A percentile compares a stretch with the other conserved stretches of the same genome.
Conservation (phyloP, 169 alveolate genomes). For the Fabrea salina region DNA sequence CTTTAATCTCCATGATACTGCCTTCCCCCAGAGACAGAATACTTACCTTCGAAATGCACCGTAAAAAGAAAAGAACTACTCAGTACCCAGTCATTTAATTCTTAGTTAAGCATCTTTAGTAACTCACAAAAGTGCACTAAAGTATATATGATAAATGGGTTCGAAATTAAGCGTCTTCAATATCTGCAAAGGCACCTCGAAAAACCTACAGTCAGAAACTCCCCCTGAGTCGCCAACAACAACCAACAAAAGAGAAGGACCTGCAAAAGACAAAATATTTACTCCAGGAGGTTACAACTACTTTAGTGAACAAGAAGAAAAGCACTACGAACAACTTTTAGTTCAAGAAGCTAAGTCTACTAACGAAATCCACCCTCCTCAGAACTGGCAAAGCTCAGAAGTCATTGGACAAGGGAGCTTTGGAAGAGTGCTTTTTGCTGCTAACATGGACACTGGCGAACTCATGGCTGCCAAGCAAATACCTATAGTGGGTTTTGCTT, state of each 20-base stretch:
- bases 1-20: constrained; percentile 12
- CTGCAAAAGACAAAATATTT: neutral
- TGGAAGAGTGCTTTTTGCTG: constrained; percentile 30
- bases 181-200: neutral
- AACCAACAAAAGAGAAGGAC: too few species aligned
- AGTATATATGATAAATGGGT: constrained; percentile 26
- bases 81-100: too few species aligned
- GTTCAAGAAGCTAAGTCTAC: neutral
- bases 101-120: too few species aligned
- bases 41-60: constrained; percentile 8
- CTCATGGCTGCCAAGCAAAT: constrained; percentile 41
- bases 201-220: neutral
- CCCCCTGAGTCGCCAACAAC: too few species aligned
- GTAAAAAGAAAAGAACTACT: too few species aligned
- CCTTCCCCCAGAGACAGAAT: constrained; percentile 22
- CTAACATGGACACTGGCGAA: constrained; percentile 25
- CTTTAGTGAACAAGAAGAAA: constrained; percentile 13
- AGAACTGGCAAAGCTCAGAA: constrained; percentile 10
- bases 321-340: neutral
- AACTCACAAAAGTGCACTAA: too few species aligned
- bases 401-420: constrained; percentile 21
- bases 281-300: neutral
- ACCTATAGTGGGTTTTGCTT: constrained; percentile 3
- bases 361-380: neutral
- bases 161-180: constrained; percentile 17